phyloP scores from a whole-genome alignment of 208 protist species.

The Acanthamoeba sp. region DNA sequence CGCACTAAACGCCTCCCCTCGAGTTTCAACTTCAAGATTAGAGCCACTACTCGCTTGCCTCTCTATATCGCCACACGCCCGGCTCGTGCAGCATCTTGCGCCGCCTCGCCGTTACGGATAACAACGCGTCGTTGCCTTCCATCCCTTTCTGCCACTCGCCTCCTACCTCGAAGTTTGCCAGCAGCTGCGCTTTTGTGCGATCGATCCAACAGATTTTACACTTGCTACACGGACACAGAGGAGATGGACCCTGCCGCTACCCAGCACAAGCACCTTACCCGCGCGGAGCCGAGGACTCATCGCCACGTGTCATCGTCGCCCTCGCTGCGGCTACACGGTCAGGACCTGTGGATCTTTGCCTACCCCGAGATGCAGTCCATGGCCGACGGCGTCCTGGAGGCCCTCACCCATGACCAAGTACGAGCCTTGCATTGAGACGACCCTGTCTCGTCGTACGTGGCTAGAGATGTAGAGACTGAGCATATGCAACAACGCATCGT shows the following conservation, averaged over 20 bases:
- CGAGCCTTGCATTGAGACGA: too few relatives aligned
- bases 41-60: background rate
- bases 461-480: too few relatives aligned
- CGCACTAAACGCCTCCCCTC: background rate
- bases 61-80: background rate
- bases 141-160: background rate
- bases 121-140: too few relatives aligned
- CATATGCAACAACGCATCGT: background rate
- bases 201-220: background rate
- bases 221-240: background rate
- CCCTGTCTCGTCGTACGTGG: too few relatives aligned
- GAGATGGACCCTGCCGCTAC: background rate
- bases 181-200: background rate
- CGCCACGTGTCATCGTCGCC: background rate
- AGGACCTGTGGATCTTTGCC: constrained; percentile 46
- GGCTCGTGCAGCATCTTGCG: background rate
- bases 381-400: constrained; percentile 6
- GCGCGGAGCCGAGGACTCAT: background rate
- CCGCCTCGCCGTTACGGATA: too few relatives aligned
- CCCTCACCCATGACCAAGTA: background rate
- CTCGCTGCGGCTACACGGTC: background rate
- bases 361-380: constrained; percentile 36
- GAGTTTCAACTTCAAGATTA: background rate
- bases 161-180: background rate
- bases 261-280: background rate